Base-by-base conservation (phyloP, 257 asterid genomes). In the Solanum pimpinellifolium region DNA sequence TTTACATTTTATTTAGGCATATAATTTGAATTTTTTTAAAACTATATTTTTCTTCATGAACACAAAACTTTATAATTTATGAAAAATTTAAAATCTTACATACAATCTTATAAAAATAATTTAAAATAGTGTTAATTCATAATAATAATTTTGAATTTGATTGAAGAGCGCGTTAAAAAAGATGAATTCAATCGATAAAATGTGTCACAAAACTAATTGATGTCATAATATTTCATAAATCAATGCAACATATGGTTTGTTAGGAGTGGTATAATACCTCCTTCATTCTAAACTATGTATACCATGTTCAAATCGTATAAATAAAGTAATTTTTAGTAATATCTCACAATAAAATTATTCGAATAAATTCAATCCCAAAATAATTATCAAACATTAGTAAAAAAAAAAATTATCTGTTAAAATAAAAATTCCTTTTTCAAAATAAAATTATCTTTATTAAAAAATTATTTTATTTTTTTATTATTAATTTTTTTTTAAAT, bases 401-500 rank as follows among this genome's bases (percentile, higher is more conserved):
- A 33, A 33, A 3, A 25, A 25, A 3, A 33, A 59, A 3, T 21
- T 59, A 56, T 2, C 1, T 59, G 9, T 59, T 59, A 10, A 7
- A 18, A 3, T 8, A 59, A 11, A 47, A 39, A 39, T 39, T 39
- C 9, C 42, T 10, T 41, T 49, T 52, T 6, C 6, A 1, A 52
- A 9, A 52, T 2, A 16, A 52, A 16, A 52, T 52, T 3, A 49
- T 52, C 0, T 52, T 16, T 52, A 1, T 2, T 52, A 2, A 3
- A 2, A 49, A 15, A 6, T 6, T 6, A 2, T 3, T 49, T 6
- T 15, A 5, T 0, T 2, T 5, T 5, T 47, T 49, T 6, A 0
- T 15, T 14, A 0, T 5, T 47, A 18, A 4, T 15, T 14, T 14
- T 49, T 14, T 49, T 14, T 6, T 0, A 6, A 15, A 52, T 52